phyloP scores from a whole-genome alignment of 306 rosid genomes.

The Vigna radiata region DNA sequence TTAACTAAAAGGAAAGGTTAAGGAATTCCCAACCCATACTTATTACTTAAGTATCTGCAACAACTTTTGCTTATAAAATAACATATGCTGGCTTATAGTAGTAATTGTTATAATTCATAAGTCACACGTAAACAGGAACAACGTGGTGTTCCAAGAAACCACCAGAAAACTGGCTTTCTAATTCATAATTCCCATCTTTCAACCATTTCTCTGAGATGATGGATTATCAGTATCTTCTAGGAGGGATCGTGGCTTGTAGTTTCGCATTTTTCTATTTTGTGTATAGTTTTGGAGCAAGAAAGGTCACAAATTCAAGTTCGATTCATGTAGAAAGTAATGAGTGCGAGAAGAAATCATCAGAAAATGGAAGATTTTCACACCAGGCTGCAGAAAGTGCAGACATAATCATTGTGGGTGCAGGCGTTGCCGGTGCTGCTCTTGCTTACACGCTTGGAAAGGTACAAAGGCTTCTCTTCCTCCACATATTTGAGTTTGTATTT shows the following conservation, averaged over 20 bases:
- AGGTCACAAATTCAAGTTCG: constrained; percentile 47
- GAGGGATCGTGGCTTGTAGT: constrained; percentile 54
- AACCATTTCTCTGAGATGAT: constrained; percentile 50
- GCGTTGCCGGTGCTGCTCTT: constrained; percentile 63
- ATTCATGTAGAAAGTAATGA: constrained; percentile 36
- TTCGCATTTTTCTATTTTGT: constrained; percentile 51
- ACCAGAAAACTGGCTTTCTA: neutral
- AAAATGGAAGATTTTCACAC: constrained; percentile 38
- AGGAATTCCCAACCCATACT: constrained; percentile 7
- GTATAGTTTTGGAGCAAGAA: constrained; percentile 49
- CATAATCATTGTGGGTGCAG: constrained; percentile 59
- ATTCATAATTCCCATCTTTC: neutral
- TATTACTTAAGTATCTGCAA: constrained; percentile 37
- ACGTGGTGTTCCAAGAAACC: constrained; percentile 23
- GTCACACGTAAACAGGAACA: constrained; percentile 2
- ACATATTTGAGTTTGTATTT: neutral
- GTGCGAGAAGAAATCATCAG: constrained; percentile 38
- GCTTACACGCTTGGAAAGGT: constrained; percentile 74
- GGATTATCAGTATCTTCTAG: constrained; percentile 56
- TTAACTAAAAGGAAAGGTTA: neutral
- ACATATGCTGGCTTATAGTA: neutral
- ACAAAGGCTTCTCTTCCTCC: neutral
- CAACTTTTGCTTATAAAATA: constrained; percentile 35
- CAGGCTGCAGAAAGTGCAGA: constrained; percentile 41
- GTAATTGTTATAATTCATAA: constrained; percentile 13